phyloP scores from a whole-genome alignment of 202 grass and related monocot species.

The Musa balbisiana region DNA sequence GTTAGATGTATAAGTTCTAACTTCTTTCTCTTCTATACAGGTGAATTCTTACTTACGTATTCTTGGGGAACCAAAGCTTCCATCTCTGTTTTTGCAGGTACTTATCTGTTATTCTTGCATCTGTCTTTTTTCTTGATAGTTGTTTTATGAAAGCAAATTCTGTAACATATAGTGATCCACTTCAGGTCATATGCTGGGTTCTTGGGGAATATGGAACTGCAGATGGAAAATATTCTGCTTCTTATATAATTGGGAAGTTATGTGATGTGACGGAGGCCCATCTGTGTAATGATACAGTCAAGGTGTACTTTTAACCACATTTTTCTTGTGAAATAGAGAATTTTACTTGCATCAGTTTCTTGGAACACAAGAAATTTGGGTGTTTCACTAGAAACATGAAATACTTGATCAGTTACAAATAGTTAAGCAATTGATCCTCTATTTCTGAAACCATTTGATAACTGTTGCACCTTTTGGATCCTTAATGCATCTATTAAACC shows the following conservation, averaged over 20 bases:
- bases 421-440: too few species aligned
- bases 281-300: constrained; percentile 84
- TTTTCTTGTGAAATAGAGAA: constrained; percentile 7
- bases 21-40: constrained; percentile 35
- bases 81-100: constrained; percentile 95
- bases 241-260: constrained; percentile 91
- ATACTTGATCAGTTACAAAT: too few species aligned
- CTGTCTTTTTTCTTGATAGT: constrained; percentile 9
- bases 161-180: constrained; percentile 6
- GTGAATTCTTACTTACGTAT: constrained; percentile 91
- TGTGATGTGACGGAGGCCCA: constrained; percentile 97
- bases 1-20: not conserved
- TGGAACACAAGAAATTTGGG: too few species aligned
- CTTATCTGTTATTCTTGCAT: constrained; percentile 11
- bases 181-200: constrained; percentile 99
- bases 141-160: not conserved
- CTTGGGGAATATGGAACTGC: constrained; percentile 94
- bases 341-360: not conserved
- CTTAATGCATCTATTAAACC: not conserved
- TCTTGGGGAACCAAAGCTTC: constrained; percentile 95
- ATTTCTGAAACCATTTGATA: too few species aligned
- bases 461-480: too few species aligned
- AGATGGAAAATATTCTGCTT: constrained; percentile 76
- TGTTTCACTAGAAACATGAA: too few species aligned
- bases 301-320: constrained; percentile 37